These are phyloP conservation scores for Chlamydomonas sp. DNA, from an alignment of 139 green algal genomes.

Conservation along the genomic window DNA sequence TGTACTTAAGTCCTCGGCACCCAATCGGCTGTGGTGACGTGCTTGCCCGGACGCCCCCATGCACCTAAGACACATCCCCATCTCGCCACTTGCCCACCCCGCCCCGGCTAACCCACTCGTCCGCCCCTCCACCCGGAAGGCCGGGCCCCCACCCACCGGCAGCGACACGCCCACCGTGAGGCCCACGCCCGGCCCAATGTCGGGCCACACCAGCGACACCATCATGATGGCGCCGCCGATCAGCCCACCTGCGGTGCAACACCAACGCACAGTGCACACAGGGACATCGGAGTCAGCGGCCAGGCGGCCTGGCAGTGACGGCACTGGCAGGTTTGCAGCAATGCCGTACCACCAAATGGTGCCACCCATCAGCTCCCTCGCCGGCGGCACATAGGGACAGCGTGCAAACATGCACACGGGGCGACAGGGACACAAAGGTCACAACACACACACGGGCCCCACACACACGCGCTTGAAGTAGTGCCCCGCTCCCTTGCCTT, in stretches of 20 bases:
- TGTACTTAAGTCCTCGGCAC: no score
- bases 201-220: conserved; percentile 62
- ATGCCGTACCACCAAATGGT: background rate
- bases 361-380: no score
- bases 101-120: no score
- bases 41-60: no score
- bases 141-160: conserved; percentile 56
- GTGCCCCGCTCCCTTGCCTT: no score
- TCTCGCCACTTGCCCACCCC: background rate
- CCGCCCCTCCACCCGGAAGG: background rate
- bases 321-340: background rate
- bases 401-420: background rate
- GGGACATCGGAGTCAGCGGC: no score
- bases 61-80: background rate
- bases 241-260: conserved; percentile 39
- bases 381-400: background rate
- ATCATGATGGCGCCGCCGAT: conserved; percentile 63
- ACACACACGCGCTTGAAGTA: no score
- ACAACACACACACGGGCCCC: no score
- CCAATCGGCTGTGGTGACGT: no score
- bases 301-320: background rate
- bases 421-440: background rate
- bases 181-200: conserved; percentile 57
- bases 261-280: no score
- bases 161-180: conserved; percentile 67